These are phyloP conservation scores for Cryphonectria radicalis DNA, from an alignment of 2,329 filamentous ascomycete genomes.

Conservation along the genomic window DNA sequence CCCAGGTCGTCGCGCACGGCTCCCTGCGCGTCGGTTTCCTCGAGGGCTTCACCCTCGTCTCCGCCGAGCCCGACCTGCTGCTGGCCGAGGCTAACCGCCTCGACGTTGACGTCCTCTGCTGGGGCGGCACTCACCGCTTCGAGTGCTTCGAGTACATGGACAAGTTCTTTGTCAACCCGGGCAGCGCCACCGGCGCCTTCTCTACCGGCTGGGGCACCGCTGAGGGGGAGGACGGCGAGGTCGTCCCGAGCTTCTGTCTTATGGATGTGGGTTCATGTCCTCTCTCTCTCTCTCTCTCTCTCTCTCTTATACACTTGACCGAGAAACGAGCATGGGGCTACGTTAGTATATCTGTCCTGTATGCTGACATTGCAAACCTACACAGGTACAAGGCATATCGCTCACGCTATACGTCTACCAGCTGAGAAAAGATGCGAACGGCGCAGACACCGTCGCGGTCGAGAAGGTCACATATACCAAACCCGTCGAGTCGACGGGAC, in stretches of 20 bases:
- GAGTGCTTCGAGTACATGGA: constrained; percentile 76
- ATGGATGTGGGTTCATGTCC: constrained; percentile 80
- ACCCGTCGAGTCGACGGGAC: constrained; percentile 63
- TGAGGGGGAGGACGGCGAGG: constrained; percentile 70
- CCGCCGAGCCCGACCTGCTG: constrained; percentile 67
- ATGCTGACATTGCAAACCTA: constrained; percentile 4
- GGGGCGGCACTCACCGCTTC: constrained; percentile 70
- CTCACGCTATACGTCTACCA: constrained; percentile 95
- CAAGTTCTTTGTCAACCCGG: constrained; percentile 74
- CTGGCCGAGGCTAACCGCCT: constrained; percentile 70
- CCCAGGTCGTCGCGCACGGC: constrained; percentile 69
- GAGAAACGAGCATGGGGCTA: neutral
- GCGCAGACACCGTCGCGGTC: constrained; percentile 78
- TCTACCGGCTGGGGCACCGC: constrained; percentile 61
- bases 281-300: neutral
- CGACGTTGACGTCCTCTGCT: constrained; percentile 71
- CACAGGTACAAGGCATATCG: constrained; percentile 93
- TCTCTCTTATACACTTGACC: neutral
- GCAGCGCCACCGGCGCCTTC: constrained; percentile 68
- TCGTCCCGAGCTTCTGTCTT: constrained; percentile 88
- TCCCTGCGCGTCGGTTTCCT: constrained; percentile 68
- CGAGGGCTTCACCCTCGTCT: constrained; percentile 71
- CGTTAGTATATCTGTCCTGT: neutral
- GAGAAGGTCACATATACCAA: constrained; percentile 89
- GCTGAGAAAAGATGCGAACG: constrained; percentile 75